Evolutionary conservation across 1,284 basidiomycete genomes (phyloP).

Genomic region (Cryptococcus hybrid): DNA sequence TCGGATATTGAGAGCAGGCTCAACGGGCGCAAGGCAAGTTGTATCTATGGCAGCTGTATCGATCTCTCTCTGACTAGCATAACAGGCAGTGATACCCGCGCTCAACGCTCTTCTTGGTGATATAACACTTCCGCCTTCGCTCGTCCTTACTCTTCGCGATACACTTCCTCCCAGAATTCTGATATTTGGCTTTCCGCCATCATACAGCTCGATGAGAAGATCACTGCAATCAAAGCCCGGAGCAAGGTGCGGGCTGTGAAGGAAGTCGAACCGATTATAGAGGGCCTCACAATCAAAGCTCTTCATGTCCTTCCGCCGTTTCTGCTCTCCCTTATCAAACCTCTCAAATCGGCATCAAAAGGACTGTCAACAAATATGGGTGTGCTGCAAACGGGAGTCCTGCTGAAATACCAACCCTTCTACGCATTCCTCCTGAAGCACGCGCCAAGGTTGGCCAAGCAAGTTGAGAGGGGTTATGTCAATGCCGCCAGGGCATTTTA

Average conservation of each 20-base stretch:
- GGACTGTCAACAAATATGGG: constrained; percentile 84
- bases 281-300: constrained; percentile 81
- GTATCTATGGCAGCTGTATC: constrained; percentile 36
- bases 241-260: constrained; percentile 75
- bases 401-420: constrained; percentile 79
- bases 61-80: background rate
- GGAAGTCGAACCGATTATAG: constrained; percentile 75
- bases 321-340: constrained; percentile 76
- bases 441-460: constrained; percentile 75
- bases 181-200: constrained; percentile 82
- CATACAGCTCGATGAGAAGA: constrained; percentile 70
- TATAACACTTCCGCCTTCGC: constrained; percentile 75
- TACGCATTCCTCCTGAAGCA: constrained; percentile 85
- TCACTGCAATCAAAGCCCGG: constrained; percentile 67
- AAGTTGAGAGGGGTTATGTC: constrained; percentile 86
- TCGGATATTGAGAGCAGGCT: constrained; percentile 84
- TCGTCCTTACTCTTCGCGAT: constrained; percentile 79
- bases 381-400: constrained; percentile 82
- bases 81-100: constrained; percentile 80
- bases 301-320: constrained; percentile 84
- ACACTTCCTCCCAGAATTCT: constrained; percentile 58
- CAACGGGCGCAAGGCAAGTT: constrained; percentile 70
- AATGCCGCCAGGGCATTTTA: constrained; percentile 85
- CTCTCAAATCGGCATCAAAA: constrained; percentile 66
- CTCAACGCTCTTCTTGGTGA: constrained; percentile 76